Evolutionary conservation across 176 grass and related monocot species (phyloP).

Genomic region (Triticum monococcum): DNA sequence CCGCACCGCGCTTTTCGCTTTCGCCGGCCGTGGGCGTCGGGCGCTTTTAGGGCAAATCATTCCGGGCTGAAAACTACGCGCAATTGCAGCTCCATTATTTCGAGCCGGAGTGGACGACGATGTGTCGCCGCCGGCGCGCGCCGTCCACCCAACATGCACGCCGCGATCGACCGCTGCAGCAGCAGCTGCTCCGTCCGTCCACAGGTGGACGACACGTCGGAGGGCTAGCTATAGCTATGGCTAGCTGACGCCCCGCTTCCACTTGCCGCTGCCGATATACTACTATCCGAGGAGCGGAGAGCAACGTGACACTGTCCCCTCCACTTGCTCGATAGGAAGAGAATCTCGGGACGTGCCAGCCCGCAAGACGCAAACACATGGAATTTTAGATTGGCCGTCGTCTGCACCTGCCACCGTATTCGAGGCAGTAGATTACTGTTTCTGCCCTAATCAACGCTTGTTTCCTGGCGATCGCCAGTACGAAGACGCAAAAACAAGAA

Average conservation of each 20-base stretch:
- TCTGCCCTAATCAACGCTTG: background rate
- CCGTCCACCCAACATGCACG: background rate
- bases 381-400: background rate
- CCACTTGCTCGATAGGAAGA: background rate
- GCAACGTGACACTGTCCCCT: background rate
- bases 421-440: background rate
- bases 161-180: background rate
- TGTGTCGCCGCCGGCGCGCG: background rate
- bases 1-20: background rate
- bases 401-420: background rate
- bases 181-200: too few species aligned
- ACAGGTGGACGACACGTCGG: background rate
- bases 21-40: background rate
- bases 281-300: background rate
- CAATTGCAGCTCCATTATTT: conserved; percentile 30
- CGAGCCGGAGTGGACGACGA: background rate
- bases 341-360: conserved; percentile 24
- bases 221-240: background rate
- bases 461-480: background rate
- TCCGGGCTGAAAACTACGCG: background rate
- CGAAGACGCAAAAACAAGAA: background rate
- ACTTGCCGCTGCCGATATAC: background rate
- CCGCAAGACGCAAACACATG: background rate
- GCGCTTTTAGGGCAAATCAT: background rate
- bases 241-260: background rate